Evolutionary conservation across 495 filamentous ascomycete species (phyloP).

Genomic region (Talaromyces ruber): DNA sequence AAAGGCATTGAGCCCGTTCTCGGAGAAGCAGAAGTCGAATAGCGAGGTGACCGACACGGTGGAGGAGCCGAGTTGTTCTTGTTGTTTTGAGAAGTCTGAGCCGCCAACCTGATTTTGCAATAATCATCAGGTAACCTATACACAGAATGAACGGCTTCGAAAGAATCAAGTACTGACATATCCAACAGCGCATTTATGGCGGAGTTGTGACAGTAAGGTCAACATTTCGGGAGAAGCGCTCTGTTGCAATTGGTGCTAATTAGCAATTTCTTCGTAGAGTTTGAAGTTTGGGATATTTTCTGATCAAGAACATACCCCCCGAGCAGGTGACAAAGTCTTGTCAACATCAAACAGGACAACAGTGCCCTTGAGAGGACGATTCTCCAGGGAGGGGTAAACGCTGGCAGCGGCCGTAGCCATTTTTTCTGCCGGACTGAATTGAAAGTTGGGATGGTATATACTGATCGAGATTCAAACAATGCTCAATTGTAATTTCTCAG

Average conservation of each 20-base stretch:
- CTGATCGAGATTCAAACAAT: too few relatives aligned
- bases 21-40: conserved; percentile 94
- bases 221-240: conserved; percentile 72
- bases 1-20: conserved; percentile 92
- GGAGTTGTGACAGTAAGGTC: conserved; percentile 63
- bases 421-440: not conserved
- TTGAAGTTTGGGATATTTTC: not conserved
- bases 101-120: conserved; percentile 51
- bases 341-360: conserved; percentile 94
- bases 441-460: not conserved
- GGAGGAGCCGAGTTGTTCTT: conserved; percentile 77
- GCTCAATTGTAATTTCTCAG: not conserved
- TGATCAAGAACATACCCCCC: conserved; percentile 17
- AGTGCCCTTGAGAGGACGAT: conserved; percentile 80
- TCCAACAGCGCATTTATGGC: conserved; percentile 85
- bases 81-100: conserved; percentile 83
- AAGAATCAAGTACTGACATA: conserved; percentile 42
- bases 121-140: not conserved
- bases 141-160: not conserved
- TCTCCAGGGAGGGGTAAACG: conserved; percentile 63
- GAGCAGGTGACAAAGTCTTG: conserved; percentile 71
- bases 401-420: conserved; percentile 40
- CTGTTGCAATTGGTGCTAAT: conserved; percentile 23
- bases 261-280: not conserved
- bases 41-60: conserved; percentile 60